A percentile compares a stretch with the other conserved stretches of the same genome.
phyloP scores from a whole-genome alignment of 208 protist species.

The Trypanosoma congolense region DNA sequence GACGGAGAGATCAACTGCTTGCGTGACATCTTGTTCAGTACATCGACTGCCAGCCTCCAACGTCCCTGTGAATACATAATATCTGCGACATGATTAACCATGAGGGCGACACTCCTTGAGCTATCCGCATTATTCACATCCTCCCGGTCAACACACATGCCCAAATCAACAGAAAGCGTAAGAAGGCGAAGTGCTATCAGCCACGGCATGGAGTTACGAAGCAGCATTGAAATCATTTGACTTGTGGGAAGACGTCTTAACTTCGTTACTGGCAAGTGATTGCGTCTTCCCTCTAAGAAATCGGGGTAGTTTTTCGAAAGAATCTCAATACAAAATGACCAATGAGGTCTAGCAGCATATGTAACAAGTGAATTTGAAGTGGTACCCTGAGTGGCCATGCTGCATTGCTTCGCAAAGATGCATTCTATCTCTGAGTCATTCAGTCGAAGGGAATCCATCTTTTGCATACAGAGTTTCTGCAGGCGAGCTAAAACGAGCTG shows the following conservation, averaged over 20 bases:
- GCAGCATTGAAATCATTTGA: slow-evolving; percentile 38
- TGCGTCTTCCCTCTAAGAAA: background rate
- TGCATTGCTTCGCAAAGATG: slow-evolving; percentile 38
- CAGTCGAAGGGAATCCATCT: slow-evolving; percentile 15
- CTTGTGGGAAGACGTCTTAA: slow-evolving; percentile 19
- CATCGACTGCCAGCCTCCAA: background rate
- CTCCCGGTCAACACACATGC: background rate
- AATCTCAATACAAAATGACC: slow-evolving; percentile 36
- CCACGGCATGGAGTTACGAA: slow-evolving; percentile 42
- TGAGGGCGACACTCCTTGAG: slow-evolving; percentile 8
- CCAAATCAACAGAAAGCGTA: background rate
- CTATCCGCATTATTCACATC: no score
- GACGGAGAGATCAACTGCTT: slow-evolving; percentile 18
- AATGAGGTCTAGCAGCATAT: slow-evolving; percentile 11
- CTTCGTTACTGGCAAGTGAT: background rate
- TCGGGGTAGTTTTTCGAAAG: slow-evolving; percentile 33
- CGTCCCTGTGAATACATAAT: slow-evolving; percentile 24
- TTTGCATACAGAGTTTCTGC: slow-evolving; percentile 12
- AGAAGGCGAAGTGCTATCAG: slow-evolving; percentile 29
- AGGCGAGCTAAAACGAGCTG: slow-evolving; percentile 21
- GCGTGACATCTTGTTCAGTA: slow-evolving; percentile 3
- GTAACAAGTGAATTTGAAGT: slow-evolving; percentile 7
- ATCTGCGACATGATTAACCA: slow-evolving; percentile 20
- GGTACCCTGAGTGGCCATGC: background rate
- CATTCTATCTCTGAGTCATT: slow-evolving; percentile 52